phyloP scores from a whole-genome alignment of 148 eudicot genomes.

The Pharnaceum exiguum region DNA sequence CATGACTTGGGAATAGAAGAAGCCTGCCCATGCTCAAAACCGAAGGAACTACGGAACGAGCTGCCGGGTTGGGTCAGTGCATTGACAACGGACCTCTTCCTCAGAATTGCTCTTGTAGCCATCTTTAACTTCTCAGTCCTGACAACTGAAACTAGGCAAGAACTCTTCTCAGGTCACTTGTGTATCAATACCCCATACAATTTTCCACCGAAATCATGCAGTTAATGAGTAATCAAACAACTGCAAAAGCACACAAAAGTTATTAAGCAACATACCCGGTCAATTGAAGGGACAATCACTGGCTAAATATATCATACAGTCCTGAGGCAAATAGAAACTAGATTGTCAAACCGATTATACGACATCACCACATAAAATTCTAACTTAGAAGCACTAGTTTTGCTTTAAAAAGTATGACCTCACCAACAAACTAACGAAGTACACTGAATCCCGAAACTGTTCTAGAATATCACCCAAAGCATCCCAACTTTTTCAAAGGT shows the following conservation, averaged over 20 bases:
- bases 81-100: conserved; percentile 39
- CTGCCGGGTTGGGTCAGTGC: conserved; percentile 24
- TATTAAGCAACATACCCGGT: neutral
- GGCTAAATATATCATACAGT: no score
- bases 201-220: neutral
- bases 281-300: neutral
- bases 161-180: conserved; percentile 11
- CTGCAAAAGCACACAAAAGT: conserved; percentile 10
- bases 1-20: conserved; percentile 24
- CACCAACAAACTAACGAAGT: no score
- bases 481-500: no score
- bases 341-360: no score
- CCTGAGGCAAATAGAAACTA: no score
- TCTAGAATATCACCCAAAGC: no score
- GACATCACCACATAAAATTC: no score
- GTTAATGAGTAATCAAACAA: neutral
- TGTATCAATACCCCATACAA: conserved; percentile 8
- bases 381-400: no score
- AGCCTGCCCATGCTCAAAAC: conserved; percentile 33
- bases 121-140: conserved; percentile 18
- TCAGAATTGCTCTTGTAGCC: conserved; percentile 62
- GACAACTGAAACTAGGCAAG: conserved; percentile 8
- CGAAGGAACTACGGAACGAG: conserved; percentile 29
- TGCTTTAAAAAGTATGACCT: no score
- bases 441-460: no score